phyloP scores from a whole-genome alignment of 1,139 yeast species.

The Candida anutae region DNA sequence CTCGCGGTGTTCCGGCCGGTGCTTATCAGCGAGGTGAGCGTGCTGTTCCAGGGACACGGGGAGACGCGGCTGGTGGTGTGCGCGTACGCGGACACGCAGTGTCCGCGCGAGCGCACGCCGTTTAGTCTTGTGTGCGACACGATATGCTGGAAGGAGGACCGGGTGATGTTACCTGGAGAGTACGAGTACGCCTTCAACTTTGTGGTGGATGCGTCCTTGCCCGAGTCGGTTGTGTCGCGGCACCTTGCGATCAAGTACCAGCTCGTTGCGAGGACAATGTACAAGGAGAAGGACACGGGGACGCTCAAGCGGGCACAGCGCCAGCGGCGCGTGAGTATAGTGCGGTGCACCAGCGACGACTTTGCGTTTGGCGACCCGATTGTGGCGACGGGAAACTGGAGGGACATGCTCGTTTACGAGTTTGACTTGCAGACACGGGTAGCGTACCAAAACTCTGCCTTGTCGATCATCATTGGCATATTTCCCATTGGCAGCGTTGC shows the following conservation, averaged over 20 bases:
- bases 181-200: conserved; percentile 12
- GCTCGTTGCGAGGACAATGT: conserved; percentile 5
- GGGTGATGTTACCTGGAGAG: conserved; percentile 6
- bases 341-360: conserved; percentile 7
- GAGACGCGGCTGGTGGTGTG: too few species aligned
- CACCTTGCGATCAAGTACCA: conserved; percentile 7
- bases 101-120: too few species aligned
- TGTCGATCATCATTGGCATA: conserved; percentile 3
- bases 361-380: conserved; percentile 4
- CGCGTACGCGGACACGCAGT: too few species aligned
- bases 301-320: too few species aligned
- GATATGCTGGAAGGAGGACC: conserved; percentile 6
- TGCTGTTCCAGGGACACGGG: conserved; percentile 1
- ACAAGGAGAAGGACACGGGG: background rate
- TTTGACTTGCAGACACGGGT: conserved; percentile 10
- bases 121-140: too few species aligned
- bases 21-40: background rate
- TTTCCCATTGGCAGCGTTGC: conserved; percentile 5
- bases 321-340: too few species aligned
- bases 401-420: conserved; percentile 11
- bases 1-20: conserved; percentile 1
- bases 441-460: conserved; percentile 9
- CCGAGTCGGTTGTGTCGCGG: conserved; percentile 7
- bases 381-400: conserved; percentile 12
- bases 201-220: conserved; percentile 8